phyloP scores from a whole-genome alignment of 169 alveolate species.

The Eimeria praecox region DNA sequence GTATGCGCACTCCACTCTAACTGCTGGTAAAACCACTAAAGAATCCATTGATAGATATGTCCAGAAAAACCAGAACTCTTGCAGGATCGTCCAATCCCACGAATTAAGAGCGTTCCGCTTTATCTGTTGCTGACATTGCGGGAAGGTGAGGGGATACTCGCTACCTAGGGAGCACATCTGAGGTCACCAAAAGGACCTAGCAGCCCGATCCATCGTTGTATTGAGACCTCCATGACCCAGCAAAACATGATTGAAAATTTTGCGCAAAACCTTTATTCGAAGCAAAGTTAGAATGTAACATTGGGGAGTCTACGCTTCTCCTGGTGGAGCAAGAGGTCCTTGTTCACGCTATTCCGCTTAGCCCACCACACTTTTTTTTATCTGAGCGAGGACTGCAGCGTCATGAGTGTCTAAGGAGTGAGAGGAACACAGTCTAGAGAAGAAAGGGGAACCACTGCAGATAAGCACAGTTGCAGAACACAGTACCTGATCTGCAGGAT shows the following conservation, averaged over 20 bases:
- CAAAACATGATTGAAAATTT: neutral
- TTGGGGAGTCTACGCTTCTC: neutral
- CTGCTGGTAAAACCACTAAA: no score
- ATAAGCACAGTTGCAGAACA: neutral
- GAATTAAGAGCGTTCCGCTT: no score
- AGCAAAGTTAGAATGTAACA: neutral
- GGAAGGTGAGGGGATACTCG: no score
- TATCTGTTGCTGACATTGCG: no score
- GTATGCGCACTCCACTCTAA: no score
- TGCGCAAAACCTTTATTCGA: neutral
- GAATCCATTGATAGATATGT: no score
- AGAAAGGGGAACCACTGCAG: neutral
- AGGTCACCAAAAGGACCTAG: neutral
- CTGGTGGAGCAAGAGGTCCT: no score
- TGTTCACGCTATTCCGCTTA: neutral
- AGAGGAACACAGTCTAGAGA: neutral
- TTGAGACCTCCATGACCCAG: neutral
- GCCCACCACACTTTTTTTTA: neutral
- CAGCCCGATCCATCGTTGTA: neutral
- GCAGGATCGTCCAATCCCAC: no score
- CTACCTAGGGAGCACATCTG: no score
- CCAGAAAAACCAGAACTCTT: no score
- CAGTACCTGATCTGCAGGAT: neutral
- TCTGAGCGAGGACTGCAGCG: neutral
- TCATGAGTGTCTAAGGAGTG: neutral